Evolutionary conservation across 331 rosid genomes (phyloP).

Genomic region (Telfairia occidentalis): DNA sequence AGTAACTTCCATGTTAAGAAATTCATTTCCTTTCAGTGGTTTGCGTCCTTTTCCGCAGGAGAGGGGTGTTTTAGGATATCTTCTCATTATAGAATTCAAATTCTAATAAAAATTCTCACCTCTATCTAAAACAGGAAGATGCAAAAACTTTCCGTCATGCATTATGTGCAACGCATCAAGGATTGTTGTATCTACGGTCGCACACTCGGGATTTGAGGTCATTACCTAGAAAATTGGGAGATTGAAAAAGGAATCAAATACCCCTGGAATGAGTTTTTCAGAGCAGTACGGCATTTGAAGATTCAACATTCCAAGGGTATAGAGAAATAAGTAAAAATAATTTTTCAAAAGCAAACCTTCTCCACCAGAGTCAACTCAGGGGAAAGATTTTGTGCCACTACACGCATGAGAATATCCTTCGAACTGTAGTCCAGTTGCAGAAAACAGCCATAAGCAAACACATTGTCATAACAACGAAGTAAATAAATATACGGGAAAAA

Average conservation of each 20-base stretch:
- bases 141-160: conserved; percentile 92
- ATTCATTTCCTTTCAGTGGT: neutral
- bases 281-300: neutral
- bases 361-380: conserved; percentile 93
- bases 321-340: neutral
- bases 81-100: neutral
- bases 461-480: neutral
- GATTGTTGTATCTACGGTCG: conserved; percentile 67
- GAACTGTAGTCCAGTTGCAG: conserved; percentile 44
- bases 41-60: neutral
- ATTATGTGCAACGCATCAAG: conserved; percentile 86
- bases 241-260: conserved; percentile 9
- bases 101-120: conserved; percentile 35
- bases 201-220: conserved; percentile 93
- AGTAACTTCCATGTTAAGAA: neutral
- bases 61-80: neutral
- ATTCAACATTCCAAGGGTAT: neutral
- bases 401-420: conserved; percentile 91
- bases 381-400: conserved; percentile 72
- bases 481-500: neutral
- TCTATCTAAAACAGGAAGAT: conserved; percentile 89
- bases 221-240: conserved; percentile 49
- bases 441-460: conserved; percentile 5
- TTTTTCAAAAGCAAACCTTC: conserved; percentile 41
- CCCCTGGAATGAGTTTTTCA: neutral